Evolutionary conservation across 1,284 basidiomycete genomes (phyloP), one percentile per base, ranked within the genome.

Genomic region (Microbotryomycetes sp.): DNA sequence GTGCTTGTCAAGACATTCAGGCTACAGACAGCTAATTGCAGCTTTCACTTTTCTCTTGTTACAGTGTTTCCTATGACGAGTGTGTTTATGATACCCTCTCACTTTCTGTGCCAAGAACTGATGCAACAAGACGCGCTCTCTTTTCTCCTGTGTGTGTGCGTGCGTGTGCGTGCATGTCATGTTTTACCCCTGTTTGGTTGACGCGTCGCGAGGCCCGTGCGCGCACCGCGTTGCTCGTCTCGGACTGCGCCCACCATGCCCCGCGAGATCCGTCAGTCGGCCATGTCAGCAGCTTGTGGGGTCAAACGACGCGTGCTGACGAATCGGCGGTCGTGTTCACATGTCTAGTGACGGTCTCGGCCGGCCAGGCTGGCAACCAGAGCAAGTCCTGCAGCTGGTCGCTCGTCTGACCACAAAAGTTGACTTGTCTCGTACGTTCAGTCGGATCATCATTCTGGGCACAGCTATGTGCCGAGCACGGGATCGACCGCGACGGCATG

Each of bases 301-400:
- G 9, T 30, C 3, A 23, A 18, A 24, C 30, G 15, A 11, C 21
- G n/a, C 29, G 51, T 27, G 55, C 41, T 28, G 15, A 7, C 45
- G 31, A 13, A 6, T 21, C 5, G 4, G 13, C 7, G 6, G 27
- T 16, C 16, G 27, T 46, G 53, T 23, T 13, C 3, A 13, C 23
- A 4, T 27, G 48, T 21, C 61, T 1, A 68, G 66, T 91, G 21
- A 89, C 89, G 6, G 81, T 91, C 31, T 86, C 92, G 75, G 83
- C 93, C 16, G 92, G 92, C 69, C 92, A 97, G 84, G 94, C 91
- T 66, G 91, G 92, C 69, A 97, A 97, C 76, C 91, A 94, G 81
- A 90, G 91, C 92, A 28, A 59, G 81, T 73, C 4, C 28, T 18
- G 72, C 80, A 64, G 71, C 70, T 62, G 56, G 28, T 57, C 59